phyloP scores from a whole-genome alignment of 805 yeast species.

The Pichia occidentalis region DNA sequence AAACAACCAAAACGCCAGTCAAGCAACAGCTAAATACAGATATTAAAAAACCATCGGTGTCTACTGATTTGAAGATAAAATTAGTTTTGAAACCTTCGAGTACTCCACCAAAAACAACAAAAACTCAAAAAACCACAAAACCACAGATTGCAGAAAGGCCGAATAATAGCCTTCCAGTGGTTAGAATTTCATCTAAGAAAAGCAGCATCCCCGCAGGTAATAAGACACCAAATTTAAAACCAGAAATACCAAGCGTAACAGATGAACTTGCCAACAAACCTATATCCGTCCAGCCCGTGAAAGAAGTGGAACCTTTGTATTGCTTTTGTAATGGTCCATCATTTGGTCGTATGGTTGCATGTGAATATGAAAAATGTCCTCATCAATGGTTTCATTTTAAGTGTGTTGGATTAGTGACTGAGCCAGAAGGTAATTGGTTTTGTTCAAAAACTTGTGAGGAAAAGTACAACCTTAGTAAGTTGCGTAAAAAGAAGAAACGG shows the following conservation, averaged over 20 bases:
- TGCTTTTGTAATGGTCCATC: constrained; percentile 50
- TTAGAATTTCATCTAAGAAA: too few species aligned
- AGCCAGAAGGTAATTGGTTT: constrained; percentile 85
- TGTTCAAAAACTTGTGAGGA: constrained; percentile 66
- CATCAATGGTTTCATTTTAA: constrained; percentile 93
- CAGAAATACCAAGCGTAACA: too few species aligned
- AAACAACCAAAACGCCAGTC: too few species aligned
- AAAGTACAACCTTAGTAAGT: constrained; percentile 1
- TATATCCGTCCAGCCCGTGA: neutral
- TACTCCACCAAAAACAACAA: too few species aligned
- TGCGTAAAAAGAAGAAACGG: constrained; percentile 13
- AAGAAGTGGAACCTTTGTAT: constrained; percentile 24
- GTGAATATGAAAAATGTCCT: constrained; percentile 84
- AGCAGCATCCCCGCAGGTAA: too few species aligned
- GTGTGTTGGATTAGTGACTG: constrained; percentile 84
- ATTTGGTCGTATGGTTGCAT: constrained; percentile 90
- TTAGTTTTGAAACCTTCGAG: constrained; percentile 3
- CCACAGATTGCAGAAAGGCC: neutral
- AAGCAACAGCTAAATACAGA: too few species aligned
- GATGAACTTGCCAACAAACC: too few species aligned
- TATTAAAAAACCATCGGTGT: too few species aligned
- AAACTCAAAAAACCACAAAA: neutral
- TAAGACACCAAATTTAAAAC: too few species aligned
- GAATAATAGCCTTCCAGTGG: too few species aligned
- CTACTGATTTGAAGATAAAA: constrained; percentile 2